Evolutionary conservation across 768 basidiomycete genomes (phyloP).

Genomic region (Leccinum barrowsii): DNA sequence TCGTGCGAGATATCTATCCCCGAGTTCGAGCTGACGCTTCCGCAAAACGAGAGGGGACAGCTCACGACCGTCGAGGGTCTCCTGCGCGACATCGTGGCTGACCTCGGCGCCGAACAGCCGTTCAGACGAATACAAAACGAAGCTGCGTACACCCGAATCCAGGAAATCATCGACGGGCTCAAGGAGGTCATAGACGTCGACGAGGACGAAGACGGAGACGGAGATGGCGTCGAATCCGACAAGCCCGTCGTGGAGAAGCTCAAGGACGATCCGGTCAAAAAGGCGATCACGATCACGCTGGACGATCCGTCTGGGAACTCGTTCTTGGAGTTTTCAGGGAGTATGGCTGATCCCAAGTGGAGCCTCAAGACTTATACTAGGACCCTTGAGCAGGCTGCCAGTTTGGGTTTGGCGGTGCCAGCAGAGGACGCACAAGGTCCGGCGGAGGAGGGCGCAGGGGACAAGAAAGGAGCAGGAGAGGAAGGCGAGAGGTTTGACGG

Average conservation of each 20-base stretch:
- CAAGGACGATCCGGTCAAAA: conserved; percentile 52
- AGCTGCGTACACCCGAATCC: conserved; percentile 66
- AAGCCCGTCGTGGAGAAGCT: conserved; percentile 31
- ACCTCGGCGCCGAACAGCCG: conserved; percentile 80
- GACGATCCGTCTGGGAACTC: conserved; percentile 96
- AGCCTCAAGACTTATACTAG: conserved; percentile 78
- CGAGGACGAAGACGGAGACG: conserved; percentile 43
- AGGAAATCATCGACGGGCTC: conserved; percentile 66
- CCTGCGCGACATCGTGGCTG: conserved; percentile 74
- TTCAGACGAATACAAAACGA: conserved; percentile 78
- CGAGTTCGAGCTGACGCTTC: conserved; percentile 89
- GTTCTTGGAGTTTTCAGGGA: conserved; percentile 88
- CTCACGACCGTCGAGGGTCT: conserved; percentile 97
- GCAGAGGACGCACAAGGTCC: conserved; percentile 35
- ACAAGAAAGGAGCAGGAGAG: conserved; percentile 9
- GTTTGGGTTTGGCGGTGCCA: conserved; percentile 64
- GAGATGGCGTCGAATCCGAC: conserved; percentile 17
- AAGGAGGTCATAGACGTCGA: conserved; percentile 61
- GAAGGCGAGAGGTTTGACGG: conserved; percentile 29
- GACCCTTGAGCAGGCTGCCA: conserved; percentile 74
- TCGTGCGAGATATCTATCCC: conserved; percentile 80
- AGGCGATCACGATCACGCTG: conserved; percentile 74
- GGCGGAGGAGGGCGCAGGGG: not conserved
- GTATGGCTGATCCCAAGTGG: conserved; percentile 93
- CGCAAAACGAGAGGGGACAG: conserved; percentile 76